Base-by-base conservation (phyloP, 2,329 filamentous ascomycete species). In the Scedosporium apiospermum region DNA sequence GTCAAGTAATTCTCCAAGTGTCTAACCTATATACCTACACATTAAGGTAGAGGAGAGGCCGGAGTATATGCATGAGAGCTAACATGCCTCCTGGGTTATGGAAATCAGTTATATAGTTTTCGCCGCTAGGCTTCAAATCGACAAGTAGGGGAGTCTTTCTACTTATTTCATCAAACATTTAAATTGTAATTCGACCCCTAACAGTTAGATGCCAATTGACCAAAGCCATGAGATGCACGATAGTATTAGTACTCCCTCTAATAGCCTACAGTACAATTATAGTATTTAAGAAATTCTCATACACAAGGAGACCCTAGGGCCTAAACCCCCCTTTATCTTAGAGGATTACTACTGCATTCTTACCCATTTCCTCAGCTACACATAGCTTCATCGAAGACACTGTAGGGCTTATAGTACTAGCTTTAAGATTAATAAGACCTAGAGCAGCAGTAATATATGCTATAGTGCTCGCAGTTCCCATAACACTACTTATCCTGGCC, bases 401-500 rank as follows among this genome's bases (percentile, higher is more conserved):
- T 1, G 91, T 91, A 0, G 91, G 89, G 0, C 89, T 91, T 0
- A 89, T 89, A 0, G 90, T 90, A 0, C 89, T 91, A 5, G 86
- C 85, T n/a, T 53, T 61, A 6, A 92, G 87, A 0, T 93, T 81
- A 64, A 90, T 88, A 67, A 96, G 79, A n/a, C 91, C 91, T 68
- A 96, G 86, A 0, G 86, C 90, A 65, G 91, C 90, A 23, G 93
- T 88, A 16, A 91, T 84, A 5, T 89, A 93, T 1, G 90, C 89
- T 90, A 96, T 93, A 1, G 91, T 96, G 70, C 91, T 93, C 6
- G 91, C 91, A 0, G 91, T 96, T 66, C 91, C 95, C 91, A 96
- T 96, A 18, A 93, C 91, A 57, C 91, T 91, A 66, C 91, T 96
- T 1, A 90, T 92, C 34, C 91, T 91, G 1, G 86, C 84, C 0